Base-by-base conservation (phyloP, 345 rosid genomes). In the Fremontodendron californicum region DNA sequence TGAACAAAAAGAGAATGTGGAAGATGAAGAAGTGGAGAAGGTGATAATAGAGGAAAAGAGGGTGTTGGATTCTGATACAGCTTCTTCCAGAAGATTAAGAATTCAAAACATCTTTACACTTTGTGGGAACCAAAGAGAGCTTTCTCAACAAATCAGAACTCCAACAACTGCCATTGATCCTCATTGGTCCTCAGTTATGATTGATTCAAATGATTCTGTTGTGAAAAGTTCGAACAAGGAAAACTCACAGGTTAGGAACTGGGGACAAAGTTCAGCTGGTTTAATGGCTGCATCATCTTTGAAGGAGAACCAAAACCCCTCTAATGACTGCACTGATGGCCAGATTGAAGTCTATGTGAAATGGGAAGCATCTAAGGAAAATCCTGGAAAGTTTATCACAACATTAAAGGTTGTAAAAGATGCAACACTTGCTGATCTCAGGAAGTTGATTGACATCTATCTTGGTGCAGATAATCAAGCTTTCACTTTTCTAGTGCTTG, bases 91-190 rank as follows among this genome's bases (percentile, higher is more conserved):
- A 84, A 80, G 42, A 52, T 3, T 81, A 73, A 90, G 99, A 73
- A 93, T 93, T 63, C 94, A 96, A 52, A 96, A 88, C 69, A 96
- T 96, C 49, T 96, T 96, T 75, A 92, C 98, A 0, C 96, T 96
- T 10, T 96, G 99, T 75, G 99, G 99, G 37, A 93, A 93, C 87
- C 84, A 96, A 71, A 89, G 99, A 81, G 99, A 96, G 91, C 84
- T 95, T 15, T 88, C 86, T 75, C 98, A 93, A 52, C 90, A 91
- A 61, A 69, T 42, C 31, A 87, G 80, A 71, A 86, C 85, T 12
- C 91, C 89, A 43, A 37, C 70, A 46, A 84, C 29, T 3, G 3
- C 77, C 39, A 40, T 72, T 52, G 83, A 83, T 64, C 71, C 76
- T 57, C 77, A 43, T 16, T 33, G 70, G 52, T 55, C 80, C 76